A percentile compares a stretch with the other conserved stretches of the same genome.
phyloP scores from a whole-genome alignment of 768 basidiomycete genomes.

The Pisolithus albus region DNA sequence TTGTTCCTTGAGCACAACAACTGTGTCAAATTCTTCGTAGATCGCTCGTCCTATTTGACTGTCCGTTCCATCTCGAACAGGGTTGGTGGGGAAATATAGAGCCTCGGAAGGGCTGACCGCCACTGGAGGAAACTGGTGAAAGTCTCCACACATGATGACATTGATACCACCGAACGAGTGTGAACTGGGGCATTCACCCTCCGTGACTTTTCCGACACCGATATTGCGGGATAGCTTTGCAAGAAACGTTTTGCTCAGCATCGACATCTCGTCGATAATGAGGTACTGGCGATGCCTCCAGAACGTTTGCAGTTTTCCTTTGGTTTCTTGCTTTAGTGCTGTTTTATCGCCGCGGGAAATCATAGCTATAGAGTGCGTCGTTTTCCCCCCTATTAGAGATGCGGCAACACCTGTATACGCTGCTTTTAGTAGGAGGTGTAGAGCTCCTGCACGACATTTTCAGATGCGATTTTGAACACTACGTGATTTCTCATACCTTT shows the following conservation, averaged over 20 bases:
- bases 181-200: not conserved
- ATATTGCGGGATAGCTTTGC: slow-evolving; percentile 13
- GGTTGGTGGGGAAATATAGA: slow-evolving; percentile 9
- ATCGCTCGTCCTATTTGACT: no score
- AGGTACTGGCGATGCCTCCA: slow-evolving; percentile 7
- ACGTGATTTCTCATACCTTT: not conserved
- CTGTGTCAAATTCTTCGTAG: no score
- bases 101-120: not conserved
- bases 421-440: slow-evolving; percentile 24
- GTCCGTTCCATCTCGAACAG: no score
- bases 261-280: slow-evolving; percentile 35
- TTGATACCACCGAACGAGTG: slow-evolving; percentile 33
- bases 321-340: not conserved
- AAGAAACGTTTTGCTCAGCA: slow-evolving; percentile 27
- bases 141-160: slow-evolving; percentile 35
- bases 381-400: slow-evolving; percentile 32
- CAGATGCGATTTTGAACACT: no score
- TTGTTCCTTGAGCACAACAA: no score
- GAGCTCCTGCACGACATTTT: no score
- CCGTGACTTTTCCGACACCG: slow-evolving; percentile 7
- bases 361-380: slow-evolving; percentile 24
- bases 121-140: slow-evolving; percentile 27
- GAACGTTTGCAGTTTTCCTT: not conserved
- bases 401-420: slow-evolving; percentile 38
- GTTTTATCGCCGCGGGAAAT: slow-evolving; percentile 8